Percentiles rank a stretch among this genome's conserved stretches.
phyloP scores from a whole-genome alignment of 306 rosid genomes.

The Quercus bicolor region DNA sequence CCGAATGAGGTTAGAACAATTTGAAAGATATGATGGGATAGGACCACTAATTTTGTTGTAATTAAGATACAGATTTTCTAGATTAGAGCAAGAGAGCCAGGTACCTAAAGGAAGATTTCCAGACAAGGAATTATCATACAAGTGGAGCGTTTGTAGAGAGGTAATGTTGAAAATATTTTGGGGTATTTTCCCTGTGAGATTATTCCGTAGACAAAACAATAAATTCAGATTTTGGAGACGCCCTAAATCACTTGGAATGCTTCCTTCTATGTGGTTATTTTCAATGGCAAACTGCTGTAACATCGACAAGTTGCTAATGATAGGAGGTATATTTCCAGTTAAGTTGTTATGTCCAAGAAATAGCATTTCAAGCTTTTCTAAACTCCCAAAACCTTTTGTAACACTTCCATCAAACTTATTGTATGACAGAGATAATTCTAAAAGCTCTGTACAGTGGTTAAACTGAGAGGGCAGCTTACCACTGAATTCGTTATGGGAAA shows the following conservation, averaged over 20 bases:
- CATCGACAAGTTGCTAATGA: background rate
- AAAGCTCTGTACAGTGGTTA: background rate
- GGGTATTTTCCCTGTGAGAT: background rate
- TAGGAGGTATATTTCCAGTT: background rate
- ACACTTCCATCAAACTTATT: background rate
- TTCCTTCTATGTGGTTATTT: background rate
- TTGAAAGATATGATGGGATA: background rate
- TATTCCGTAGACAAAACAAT: background rate
- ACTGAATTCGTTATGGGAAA: background rate
- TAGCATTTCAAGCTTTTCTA: background rate
- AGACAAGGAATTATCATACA: background rate
- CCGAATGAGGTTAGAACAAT: background rate
- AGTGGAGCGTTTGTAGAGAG: background rate
- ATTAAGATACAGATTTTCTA: accelerated
- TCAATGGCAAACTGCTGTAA: background rate
- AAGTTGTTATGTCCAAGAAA: background rate
- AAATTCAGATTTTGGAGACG: background rate
- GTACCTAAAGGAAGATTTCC: background rate
- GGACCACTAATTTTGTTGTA: background rate
- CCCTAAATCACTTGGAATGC: background rate
- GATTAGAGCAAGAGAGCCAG: background rate
- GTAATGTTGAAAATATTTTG: background rate
- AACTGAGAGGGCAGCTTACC: background rate
- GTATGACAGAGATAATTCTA: background rate
- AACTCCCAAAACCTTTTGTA: background rate